Percentiles rank a stretch among this genome's conserved stretches.
phyloP scores from a whole-genome alignment of 768 basidiomycete genomes.

The Russula virescens region DNA sequence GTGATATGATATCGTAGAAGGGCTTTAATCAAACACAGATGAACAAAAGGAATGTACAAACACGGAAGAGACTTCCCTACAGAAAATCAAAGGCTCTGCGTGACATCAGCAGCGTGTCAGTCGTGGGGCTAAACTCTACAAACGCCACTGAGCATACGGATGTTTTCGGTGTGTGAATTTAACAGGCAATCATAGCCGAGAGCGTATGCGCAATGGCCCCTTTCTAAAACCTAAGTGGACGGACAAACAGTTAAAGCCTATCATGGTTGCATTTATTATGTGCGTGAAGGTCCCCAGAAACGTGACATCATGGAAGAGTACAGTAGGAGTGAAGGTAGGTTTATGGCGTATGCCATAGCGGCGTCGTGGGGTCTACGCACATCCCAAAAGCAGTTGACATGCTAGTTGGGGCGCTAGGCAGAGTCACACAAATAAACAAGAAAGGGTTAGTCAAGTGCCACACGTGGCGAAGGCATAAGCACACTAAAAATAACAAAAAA shows the following conservation, averaged over 20 bases:
- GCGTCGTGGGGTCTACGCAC: not conserved
- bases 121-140: not conserved
- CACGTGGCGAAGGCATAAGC: not conserved
- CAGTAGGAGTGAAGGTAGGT: too few species aligned
- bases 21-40: not conserved
- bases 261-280: not conserved
- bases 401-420: not conserved
- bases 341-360: too few species aligned
- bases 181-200: too few species aligned
- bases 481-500: not conserved
- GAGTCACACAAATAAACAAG: not conserved
- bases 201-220: too few species aligned
- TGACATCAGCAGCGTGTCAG: slow-evolving; percentile 2
- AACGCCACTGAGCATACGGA: not conserved
- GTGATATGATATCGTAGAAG: not conserved
- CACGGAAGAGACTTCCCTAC: not conserved
- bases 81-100: not conserved
- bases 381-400: not conserved
- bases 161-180: too few species aligned
- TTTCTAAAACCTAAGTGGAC: too few species aligned
- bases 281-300: not conserved
- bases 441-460: slow-evolving; percentile 5
- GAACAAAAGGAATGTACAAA: not conserved
- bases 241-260: not conserved
- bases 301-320: too few species aligned